Conservation (phyloP, 257 asterid species). For the Nicotiana tabacum region DNA sequence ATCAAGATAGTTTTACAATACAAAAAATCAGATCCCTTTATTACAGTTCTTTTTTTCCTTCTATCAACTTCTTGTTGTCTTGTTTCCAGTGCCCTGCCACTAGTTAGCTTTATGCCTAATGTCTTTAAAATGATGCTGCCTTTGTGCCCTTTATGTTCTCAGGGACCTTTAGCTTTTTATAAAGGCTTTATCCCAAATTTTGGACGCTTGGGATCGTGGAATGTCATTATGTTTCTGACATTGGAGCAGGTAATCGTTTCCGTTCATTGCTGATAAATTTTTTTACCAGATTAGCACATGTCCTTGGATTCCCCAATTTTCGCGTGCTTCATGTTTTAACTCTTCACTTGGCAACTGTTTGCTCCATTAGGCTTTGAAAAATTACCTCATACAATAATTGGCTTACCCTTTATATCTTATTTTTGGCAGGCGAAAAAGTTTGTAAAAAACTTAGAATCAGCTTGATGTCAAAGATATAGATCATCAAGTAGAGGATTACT, state of each 20-base stretch:
- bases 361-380: not conserved
- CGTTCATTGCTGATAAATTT: not conserved
- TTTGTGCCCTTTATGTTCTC: constrained; percentile 13
- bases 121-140: not conserved
- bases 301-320: not conserved
- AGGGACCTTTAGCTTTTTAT: constrained; percentile 96
- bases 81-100: not conserved
- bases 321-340: not conserved
- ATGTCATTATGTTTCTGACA: constrained; percentile 88
- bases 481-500: not conserved
- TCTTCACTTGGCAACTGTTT: not conserved
- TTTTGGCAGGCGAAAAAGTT: constrained; percentile 66
- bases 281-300: not conserved
- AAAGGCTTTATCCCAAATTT: constrained; percentile 95
- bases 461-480: constrained; percentile 30
- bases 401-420: not conserved
- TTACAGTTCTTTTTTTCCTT: not conserved
- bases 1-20: not conserved
- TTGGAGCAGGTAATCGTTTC: constrained; percentile 69
- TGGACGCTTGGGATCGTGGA: constrained; percentile 96
- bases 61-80: not conserved
- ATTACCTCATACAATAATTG: not conserved
- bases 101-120: not conserved
- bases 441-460: constrained; percentile 52
- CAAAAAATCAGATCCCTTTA: not conserved